phyloP scores from a whole-genome alignment of 75 land plant genomes.

The Sequoiadendron giganteum region DNA sequence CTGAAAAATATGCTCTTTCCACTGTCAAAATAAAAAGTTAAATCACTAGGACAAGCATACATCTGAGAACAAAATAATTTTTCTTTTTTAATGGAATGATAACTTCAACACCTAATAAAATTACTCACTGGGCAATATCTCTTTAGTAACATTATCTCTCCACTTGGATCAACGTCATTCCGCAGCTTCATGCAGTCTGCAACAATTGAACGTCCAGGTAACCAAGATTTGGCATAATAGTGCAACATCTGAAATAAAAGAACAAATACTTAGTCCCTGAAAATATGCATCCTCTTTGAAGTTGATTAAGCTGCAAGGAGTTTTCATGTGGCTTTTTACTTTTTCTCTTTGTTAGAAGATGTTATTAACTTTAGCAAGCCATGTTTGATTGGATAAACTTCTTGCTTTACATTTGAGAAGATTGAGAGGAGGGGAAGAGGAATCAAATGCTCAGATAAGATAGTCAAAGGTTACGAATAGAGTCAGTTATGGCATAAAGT shows the following conservation, averaged over 20 bases:
- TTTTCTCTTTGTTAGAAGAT: too few species aligned
- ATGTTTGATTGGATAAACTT: too few species aligned
- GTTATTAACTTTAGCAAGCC: too few species aligned
- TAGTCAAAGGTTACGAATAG: too few species aligned
- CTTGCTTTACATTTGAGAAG: too few species aligned
- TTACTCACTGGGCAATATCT: constrained; percentile 45
- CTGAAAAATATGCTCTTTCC: constrained; percentile 31
- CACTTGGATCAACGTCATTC: constrained; percentile 36
- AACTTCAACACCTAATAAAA: background rate
- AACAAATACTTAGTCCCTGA: background rate
- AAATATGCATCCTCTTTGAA: background rate
- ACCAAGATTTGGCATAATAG: constrained; percentile 42
- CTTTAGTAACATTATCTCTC: constrained; percentile 43
- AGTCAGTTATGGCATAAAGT: too few species aligned
- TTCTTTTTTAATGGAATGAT: background rate
- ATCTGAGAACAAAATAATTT: background rate
- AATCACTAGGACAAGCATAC: background rate
- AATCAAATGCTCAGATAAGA: too few species aligned
- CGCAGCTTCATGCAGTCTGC: constrained; percentile 29
- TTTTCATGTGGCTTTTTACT: too few species aligned
- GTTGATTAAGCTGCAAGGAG: background rate
- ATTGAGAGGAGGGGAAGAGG: too few species aligned
- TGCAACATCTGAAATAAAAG: constrained; percentile 27
- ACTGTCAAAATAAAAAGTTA: constrained; percentile 7
- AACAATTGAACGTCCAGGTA: constrained; percentile 41